Evolutionary conservation across 257 asterid genomes (phyloP), one percentile per base, ranked within the genome.

Genomic region (Solanum stenotomum): DNA sequence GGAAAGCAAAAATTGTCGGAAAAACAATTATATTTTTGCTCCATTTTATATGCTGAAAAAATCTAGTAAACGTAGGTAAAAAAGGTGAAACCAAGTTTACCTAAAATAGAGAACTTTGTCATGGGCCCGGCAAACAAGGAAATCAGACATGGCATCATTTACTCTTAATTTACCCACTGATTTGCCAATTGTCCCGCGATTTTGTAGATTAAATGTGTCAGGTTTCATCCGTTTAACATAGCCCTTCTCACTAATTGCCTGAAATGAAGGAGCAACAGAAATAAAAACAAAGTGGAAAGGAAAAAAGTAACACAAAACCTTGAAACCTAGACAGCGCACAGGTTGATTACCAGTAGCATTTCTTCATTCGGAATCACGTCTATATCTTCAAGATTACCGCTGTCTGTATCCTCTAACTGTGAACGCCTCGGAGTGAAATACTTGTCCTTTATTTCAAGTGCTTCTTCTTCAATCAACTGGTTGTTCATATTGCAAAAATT

Each of bases 191-290:
- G 98, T 95, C 86, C 99, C 99, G 8, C 99, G 98, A 83, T 90
- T 91, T 90, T 96, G 99, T 87, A 95, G 94, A 92, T 92, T 96
- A 93, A 97, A 97, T 14, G 99, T 95, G 91, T 96, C 98, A 71
- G 99, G 98, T 90, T 89, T 95, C 99, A 97, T 96, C 90, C 99
- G 94, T 89, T 97, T 97, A 27, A 96, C 95, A 89, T 97, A 97
- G 63, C 99, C 99, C 92, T 97, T 97, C 91, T 95, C 99, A 89
- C 99, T 97, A 83, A 97, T 88, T 85, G 99, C 99, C 99, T 97
- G 94, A 84, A 89, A 91, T 86, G 4, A 35, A 85, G 78, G 70
- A 63, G 44, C 63, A 83, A 46, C 33, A n/a, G 52, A 25, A 78
- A 77, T 35, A 42, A 46, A 63, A 77, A 29, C 40, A 20, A 18